Evolutionary conservation across 2,329 filamentous ascomycete species (phyloP), one percentile per base, ranked within the genome.

Genomic region (Aspergillus clavatus): DNA sequence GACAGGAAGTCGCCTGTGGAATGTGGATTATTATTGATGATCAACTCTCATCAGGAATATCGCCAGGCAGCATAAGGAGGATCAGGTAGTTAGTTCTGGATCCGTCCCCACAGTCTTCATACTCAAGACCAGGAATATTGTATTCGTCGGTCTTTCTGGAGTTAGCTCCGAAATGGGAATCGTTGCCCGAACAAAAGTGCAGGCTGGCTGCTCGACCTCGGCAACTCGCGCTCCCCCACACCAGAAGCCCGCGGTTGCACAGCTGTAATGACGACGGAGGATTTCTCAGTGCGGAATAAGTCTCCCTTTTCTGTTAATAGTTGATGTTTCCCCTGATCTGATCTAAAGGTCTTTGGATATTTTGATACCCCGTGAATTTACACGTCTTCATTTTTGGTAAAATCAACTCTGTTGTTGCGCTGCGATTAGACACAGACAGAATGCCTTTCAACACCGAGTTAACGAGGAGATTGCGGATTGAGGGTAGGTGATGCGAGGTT

Each of bases 391-490:
- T 22, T 38, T 16, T 47, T 46, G 46, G 42, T 28, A 22, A 29
- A 46, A 31, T 37, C 26, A 16, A 21, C 19, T 8, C n/a, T 33
- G 6, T 35, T 18, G 12, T 21, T 35, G 14, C 6, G 18, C 12
- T 35, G 8, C 31, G 14, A 24, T 5, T 24, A 33, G 16, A 45
- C 31, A 16, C 24, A 40, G 38, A 47, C 48, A 65, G 46, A 27
- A 84, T 84, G 81, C 77, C 77, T 52, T 83, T 84, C 74, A 80
- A 80, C 56, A 84, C 81, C 39, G 77, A 76, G 50, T 73, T 84
- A 40, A 84, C 81, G 36, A 72, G 79, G 55, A 76, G 76, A 54
- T 72, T 84, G 54, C 80, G 81, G 52, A 76, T 76, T 47, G 57
- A 62, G 55, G 58, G 72, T 73, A 62, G 19, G 39, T 60, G 37